These are phyloP conservation scores for Pseudogymnoascus sp. DNA, from an alignment of 2,329 filamentous ascomycete species.

Conservation along the genomic window DNA sequence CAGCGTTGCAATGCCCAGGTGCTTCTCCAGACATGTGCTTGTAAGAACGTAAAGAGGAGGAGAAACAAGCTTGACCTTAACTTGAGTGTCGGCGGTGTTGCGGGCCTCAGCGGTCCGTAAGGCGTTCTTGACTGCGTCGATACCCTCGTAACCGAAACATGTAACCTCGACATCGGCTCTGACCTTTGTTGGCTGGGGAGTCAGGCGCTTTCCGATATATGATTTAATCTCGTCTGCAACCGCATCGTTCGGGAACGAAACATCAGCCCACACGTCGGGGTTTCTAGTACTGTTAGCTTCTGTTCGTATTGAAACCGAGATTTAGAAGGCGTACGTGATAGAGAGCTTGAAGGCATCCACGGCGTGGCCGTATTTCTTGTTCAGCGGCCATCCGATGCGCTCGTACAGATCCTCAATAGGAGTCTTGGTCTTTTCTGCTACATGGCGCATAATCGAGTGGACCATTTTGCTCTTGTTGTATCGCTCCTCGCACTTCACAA, in stretches of 20 bases:
- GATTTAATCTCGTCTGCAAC: constrained; percentile 84
- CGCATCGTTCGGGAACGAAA: constrained; percentile 76
- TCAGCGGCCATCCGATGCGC: constrained; percentile 90
- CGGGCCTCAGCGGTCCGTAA: constrained; percentile 84
- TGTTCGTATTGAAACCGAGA: not conserved
- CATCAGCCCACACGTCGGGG: constrained; percentile 90
- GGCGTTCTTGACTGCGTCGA: constrained; percentile 93
- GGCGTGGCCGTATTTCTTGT: constrained; percentile 94
- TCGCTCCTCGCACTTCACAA: constrained; percentile 95
- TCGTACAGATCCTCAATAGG: constrained; percentile 95
- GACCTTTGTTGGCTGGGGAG: constrained; percentile 97
- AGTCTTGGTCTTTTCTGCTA: constrained; percentile 89
- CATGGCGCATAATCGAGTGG: constrained; percentile 97
- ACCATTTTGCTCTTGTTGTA: constrained; percentile 99
- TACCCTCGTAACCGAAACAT: constrained; percentile 93
- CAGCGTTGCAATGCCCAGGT: constrained; percentile 70
- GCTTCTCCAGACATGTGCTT: constrained; percentile 92
- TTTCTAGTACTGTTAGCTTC: constrained; percentile 49
- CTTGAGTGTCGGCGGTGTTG: constrained; percentile 86
- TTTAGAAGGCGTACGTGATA: constrained; percentile 64
- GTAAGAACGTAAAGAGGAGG: constrained; percentile 95
- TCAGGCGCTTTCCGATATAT: constrained; percentile 95
- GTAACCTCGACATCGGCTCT: constrained; percentile 95
- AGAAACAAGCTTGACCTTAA: constrained; percentile 98
- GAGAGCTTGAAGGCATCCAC: constrained; percentile 98